Base-by-base conservation (phyloP, 164 flowering plant species). In the Nymphaea thermarum region DNA sequence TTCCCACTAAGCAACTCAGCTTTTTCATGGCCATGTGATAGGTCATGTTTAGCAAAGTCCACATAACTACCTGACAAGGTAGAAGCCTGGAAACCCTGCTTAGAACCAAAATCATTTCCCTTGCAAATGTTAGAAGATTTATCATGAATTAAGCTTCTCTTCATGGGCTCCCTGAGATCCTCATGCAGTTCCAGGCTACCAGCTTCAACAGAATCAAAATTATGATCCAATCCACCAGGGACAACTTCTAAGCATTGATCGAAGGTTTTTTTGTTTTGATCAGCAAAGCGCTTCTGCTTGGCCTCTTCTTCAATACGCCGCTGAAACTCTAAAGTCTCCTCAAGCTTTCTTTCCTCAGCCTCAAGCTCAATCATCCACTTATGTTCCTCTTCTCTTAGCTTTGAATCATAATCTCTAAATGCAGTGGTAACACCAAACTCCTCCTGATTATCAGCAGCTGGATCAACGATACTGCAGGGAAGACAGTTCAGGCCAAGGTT, bases 261-360 rank as follows among this genome's bases (percentile, higher is more conserved):
- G 70, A 71, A 53, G 69, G 71, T 73, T 75, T 72, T 88, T 72
- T 81, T 92, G n/a, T 80, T 83, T 74, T 80, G 94, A 81, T 89
- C 98, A 12, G 90, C 91, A 61, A 92, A 86, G 71, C 86, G 97
- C 82, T 86, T 90, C 78, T 76, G 85, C 71, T 95, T 95, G 43
- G 97, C 95, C 79, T 95, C 98, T 72, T 89, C 79, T 76, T 95
- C 99, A 55, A 95, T 83, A 66, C 82, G 75, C 78, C 97, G 84
- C 75, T 95, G 99, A 78, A 85, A 90, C 76, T 90, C 98, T 77
- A 95, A 78, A 64, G 91, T 87, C 76, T 95, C 95, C 79, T 92
- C 91, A 72, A 95, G 93, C 83, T 84, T 89, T 78, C 86, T 86
- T 71, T 87, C 99, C 82, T 90, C 99, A 17, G 82, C 98, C 80